These are phyloP conservation scores for Podochytrium sp. DNA, from an alignment of 192 early-diverging fungal genomes.

Conservation along the genomic window DNA sequence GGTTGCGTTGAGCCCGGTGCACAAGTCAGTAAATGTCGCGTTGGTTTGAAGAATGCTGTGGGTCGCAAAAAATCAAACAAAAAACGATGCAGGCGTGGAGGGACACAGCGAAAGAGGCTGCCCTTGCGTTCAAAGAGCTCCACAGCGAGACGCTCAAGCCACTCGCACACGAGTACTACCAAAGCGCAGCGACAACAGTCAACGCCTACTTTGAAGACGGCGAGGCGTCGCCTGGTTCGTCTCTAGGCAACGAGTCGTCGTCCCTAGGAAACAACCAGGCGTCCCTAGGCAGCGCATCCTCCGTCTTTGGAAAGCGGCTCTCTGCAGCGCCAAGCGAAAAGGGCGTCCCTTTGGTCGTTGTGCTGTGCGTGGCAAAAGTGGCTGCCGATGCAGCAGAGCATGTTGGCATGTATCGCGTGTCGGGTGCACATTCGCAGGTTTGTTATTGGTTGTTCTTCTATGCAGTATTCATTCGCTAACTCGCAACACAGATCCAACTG, in stretches of 20 bases:
- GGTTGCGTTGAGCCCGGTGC: not conserved
- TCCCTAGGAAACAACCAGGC: not conserved
- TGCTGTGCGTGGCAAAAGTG: not conserved
- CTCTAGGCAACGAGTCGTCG: not conserved
- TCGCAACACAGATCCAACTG: not conserved
- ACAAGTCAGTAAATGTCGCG: not conserved
- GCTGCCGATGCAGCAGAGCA: not conserved
- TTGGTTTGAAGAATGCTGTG: not conserved
- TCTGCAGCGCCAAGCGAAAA: not conserved
- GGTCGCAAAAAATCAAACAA: not conserved
- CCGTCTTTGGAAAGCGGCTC: not conserved
- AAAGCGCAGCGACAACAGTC: not conserved
- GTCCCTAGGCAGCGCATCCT: not conserved
- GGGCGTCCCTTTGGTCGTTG: not conserved
- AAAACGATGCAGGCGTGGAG: slow-evolving; percentile 16
- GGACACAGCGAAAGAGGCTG: not conserved
- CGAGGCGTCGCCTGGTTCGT: not conserved
- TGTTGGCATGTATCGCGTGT: not conserved
- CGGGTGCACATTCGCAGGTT: slow-evolving; percentile 9
- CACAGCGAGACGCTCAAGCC: not conserved
- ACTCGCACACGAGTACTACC: not conserved
- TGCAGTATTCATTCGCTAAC: not conserved
- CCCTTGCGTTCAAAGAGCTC: not conserved
- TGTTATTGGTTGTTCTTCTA: not conserved
- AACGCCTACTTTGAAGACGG: not conserved